Evolutionary conservation across 2,329 filamentous ascomycete species (phyloP).

Genomic region (Paracoccidioides brasiliensis): DNA sequence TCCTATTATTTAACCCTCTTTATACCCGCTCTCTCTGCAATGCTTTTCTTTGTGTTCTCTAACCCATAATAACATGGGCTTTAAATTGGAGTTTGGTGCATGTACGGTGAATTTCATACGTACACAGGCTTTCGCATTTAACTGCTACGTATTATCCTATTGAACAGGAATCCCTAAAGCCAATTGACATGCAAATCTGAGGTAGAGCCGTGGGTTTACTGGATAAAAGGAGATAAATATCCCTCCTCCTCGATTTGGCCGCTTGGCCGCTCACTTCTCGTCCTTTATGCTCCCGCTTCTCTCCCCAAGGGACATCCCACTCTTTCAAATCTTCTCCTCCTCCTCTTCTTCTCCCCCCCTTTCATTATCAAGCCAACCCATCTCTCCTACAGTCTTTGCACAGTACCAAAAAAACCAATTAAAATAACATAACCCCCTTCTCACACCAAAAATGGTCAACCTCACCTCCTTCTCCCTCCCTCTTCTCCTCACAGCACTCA

Average conservation of each 20-base stretch:
- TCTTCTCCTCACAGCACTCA: slow-evolving; percentile 11
- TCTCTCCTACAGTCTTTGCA: no score
- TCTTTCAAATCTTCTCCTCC: slow-evolving; percentile 5
- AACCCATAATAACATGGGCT: not conserved
- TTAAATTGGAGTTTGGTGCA: not conserved
- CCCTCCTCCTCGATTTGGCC: no score
- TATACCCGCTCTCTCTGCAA: not conserved
- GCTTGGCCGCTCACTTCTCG: no score
- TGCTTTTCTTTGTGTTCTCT: not conserved
- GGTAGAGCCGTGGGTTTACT: not conserved
- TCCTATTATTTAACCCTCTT: not conserved
- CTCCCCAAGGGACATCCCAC: not conserved
- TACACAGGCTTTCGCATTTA: not conserved
- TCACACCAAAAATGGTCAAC: not conserved
- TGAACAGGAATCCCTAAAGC: not conserved
- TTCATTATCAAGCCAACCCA: not conserved
- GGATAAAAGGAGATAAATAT: not conserved
- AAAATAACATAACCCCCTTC: not conserved
- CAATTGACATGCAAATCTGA: not conserved
- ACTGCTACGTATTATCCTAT: not conserved
- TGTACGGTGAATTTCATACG: no score
- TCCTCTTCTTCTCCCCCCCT: not conserved
- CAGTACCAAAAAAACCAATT: not conserved
- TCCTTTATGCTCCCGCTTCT: not conserved
- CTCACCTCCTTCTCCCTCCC: slow-evolving; percentile 5